Evolutionary conservation across 805 yeast species (phyloP), one percentile per base, ranked within the genome.

Genomic region (Priceomyces fermenticarens): DNA sequence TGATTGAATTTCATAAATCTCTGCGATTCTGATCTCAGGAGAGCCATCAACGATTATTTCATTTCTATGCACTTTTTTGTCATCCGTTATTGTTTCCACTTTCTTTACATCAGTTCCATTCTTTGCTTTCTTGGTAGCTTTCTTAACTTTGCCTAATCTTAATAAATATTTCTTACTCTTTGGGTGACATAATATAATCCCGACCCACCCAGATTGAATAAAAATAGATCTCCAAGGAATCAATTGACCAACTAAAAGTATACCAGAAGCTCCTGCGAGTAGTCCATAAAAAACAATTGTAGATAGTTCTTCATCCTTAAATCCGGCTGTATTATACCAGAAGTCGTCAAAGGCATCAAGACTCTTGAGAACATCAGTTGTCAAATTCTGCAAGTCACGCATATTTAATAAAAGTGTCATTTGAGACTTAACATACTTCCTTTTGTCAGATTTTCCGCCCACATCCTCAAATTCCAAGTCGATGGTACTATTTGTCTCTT

Each of bases 1-100:
- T 33, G 74, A 70, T 55, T 85, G 85, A 16, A 89, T 70, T 58
- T 89, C 96, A 57, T 73, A 90, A 1, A 90, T 68, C 54, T 89
- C 95, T 6, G 87, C 89, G n/a, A 65, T 58, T 33, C 78, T 67
- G 0, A 65, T 58, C 36, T 80, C 81, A 0, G 88, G 83, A 0
- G 75, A 64, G 42, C 82, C 88, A 54, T 87, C 95, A 16, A 83
- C 73, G n/a, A 86, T 66, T 7, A 89, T 77, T 45, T 79, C 78
- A 15, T 64, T 57, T 39, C 73, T 56, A 38, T 72, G 62, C 35
- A 65, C 42, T 26, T 49, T 60, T 28, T 49, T 45, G 43, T 54
- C 39, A 8, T 35, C 28, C 28, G 35, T 11, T 32, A 45, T 13
- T 43, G 47, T 11, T 47, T 38, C 10, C 3, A 6, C 8, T 14